Base-by-base conservation (phyloP, 441 rosid genomes). In the Populus trichocarpa region DNA sequence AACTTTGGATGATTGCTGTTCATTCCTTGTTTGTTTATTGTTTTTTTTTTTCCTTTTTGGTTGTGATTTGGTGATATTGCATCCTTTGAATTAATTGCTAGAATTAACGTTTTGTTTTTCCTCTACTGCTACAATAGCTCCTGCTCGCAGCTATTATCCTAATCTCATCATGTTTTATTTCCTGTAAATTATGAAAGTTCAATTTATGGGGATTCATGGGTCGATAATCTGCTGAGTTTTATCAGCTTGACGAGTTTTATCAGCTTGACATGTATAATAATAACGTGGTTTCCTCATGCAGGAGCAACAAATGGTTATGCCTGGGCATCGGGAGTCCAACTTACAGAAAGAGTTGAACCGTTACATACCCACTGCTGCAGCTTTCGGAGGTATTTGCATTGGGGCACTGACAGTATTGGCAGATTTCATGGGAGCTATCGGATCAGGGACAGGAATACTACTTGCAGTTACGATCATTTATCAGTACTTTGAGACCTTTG, bases 281-380 rank as follows among this genome's bases (percentile, higher is more conserved):
- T 4, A 14, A 3, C 26, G 0, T 20, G 2, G 38, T 68, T 68
- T 14, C 23, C 35, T 6, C 14, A 13, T 84, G 40, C 86, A 93
- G 98, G 98, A 94, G 81, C 98, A 94, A 91, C 98, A 94, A 91
- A 94, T 94, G 98, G 96, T 94, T 77, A 94, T 94, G 98, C 97
- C 98, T 1, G 98, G 98, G 28, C 98, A 94, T 46, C 88, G 98
- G 32, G 98, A 94, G 69, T 93, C 98, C 0, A 94, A 92, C 84
- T 83, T 93, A 8, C 97, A 92, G 81, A 93, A 93, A 79, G 98
- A 94, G 82, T 79, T 94, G 83, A 92, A 92, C 80, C 91, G 98
- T 75, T 94, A 94, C 81, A 94, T 94, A 69, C 98, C 97, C 22
- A 92, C 95, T 0, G 97, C 97, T 6, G 97, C 97, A 13, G 97